phyloP scores from a whole-genome alignment of 2,329 filamentous ascomycete genomes.

The Cytospora mali region DNA sequence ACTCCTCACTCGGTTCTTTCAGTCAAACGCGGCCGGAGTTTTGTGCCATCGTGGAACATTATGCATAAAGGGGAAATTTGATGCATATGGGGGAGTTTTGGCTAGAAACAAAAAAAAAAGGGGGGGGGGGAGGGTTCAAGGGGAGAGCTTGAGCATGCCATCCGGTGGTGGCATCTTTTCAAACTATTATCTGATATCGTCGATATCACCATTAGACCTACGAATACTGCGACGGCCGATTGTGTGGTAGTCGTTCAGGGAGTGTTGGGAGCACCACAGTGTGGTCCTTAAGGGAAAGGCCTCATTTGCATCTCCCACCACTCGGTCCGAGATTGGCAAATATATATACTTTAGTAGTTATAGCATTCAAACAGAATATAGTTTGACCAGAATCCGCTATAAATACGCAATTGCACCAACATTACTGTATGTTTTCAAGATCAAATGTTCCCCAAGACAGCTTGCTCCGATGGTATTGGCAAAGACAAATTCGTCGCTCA shows the following conservation, averaged over 20 bases:
- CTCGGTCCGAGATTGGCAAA: background rate
- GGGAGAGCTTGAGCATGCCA: background rate
- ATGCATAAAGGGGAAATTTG: background rate
- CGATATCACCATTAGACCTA: background rate
- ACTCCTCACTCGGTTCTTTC: conserved; percentile 11
- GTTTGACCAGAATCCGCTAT: background rate
- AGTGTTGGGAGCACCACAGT: background rate
- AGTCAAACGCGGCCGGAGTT: conserved; percentile 8
- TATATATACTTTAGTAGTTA: too few relatives aligned
- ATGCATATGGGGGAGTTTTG: too few relatives aligned
- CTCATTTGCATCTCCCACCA: background rate
- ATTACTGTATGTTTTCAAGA: background rate
- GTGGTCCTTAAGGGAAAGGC: background rate
- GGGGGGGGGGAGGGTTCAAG: too few relatives aligned
- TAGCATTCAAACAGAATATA: background rate
- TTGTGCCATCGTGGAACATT: conserved; percentile 5
- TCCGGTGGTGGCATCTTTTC: background rate
- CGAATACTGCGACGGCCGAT: background rate
- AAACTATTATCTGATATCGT: background rate
- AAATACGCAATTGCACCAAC: background rate
- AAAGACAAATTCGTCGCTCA: background rate
- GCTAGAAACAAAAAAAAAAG: too few relatives aligned
- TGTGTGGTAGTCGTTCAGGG: background rate
- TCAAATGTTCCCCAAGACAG: background rate
- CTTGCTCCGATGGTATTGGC: background rate